Evolutionary conservation across 805 yeast genomes (phyloP), one percentile per base, ranked within the genome.

Genomic region (Saccharomyces eubayanus): DNA sequence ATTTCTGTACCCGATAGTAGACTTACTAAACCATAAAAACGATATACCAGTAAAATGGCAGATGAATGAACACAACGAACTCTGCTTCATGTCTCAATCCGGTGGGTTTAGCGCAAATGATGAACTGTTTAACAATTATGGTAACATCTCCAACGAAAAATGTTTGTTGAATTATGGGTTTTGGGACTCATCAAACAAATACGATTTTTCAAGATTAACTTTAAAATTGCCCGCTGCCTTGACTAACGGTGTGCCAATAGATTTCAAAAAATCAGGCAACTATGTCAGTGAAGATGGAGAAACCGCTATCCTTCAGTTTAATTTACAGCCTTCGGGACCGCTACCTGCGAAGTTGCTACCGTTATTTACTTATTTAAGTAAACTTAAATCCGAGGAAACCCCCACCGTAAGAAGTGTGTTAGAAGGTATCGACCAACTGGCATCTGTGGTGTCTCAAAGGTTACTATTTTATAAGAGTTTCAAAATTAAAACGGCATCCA

Each of bases 131-230:
- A 90, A 90, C 65, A 87, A 88, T 68, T 90, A 91, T 68, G 97
- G 97, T 1, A 82, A 87, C 52, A 90, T 89, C 67, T 86, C 94
- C 0, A 90, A 89, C 63, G 95, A 87, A 58, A 96, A 89, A 58
- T 68, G 90, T 28, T 68, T 91, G 5, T 70, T 90, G 59, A 90
- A 85, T 0, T 91, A 91, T 66, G 97, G 97, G 0, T 91, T 91
- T 68, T 49, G 83, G 2, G 77, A 76, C 16, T 72, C 73, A 16
- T 69, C 78, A 48, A 87, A 86, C 59, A 71, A 72, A 9, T 81
- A 81, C 36, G 92, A 87, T 57, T 63, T 72, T 4, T 72, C 83
- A 1, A 82, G 82, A 14, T 74, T 90, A 47, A 77, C 85, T 5
- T 73, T 89, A 53, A 81, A 81, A 62, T 70, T 87, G 8, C 74